Percentiles rank a stretch among this genome's conserved stretches.
phyloP scores from a whole-genome alignment of 805 yeast genomes.

The Kazachstania africana region DNA sequence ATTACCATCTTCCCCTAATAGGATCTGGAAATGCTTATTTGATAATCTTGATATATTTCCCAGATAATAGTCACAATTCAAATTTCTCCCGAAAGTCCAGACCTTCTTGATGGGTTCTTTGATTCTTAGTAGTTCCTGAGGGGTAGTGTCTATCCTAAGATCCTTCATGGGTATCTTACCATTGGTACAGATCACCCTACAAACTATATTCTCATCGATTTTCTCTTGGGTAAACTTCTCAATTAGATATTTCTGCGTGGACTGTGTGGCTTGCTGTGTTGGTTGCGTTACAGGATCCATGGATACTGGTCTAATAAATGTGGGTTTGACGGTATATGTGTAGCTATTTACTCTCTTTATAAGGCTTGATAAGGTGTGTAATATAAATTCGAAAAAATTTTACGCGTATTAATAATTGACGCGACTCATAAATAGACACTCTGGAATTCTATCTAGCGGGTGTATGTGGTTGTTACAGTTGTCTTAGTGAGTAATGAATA shows the following conservation, averaged over 20 bases:
- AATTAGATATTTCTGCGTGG: slow-evolving; percentile 26
- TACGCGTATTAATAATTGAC: too few species aligned
- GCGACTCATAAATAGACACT: too few species aligned
- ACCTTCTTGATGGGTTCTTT: slow-evolving; percentile 24
- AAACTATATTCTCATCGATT: slow-evolving; percentile 33
- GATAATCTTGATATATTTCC: slow-evolving; percentile 57
- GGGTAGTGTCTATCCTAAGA: slow-evolving; percentile 26
- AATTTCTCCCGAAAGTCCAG: slow-evolving; percentile 72
- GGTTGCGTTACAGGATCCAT: slow-evolving; percentile 31
- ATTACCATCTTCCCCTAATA: slow-evolving; percentile 49
- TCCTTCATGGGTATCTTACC: slow-evolving; percentile 42
- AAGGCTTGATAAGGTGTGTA: too few species aligned
- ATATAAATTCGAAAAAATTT: too few species aligned
- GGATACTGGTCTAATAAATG: not conserved
- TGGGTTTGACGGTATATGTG: not conserved
- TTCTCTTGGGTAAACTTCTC: slow-evolving; percentile 29
- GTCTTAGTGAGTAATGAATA: too few species aligned
- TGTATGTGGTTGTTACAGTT: too few species aligned
- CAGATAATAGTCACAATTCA: slow-evolving; percentile 48
- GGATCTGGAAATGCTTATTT: slow-evolving; percentile 60
- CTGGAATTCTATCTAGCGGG: too few species aligned
- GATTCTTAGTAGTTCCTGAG: slow-evolving; percentile 17
- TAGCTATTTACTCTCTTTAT: not conserved
- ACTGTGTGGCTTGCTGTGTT: slow-evolving; percentile 34
- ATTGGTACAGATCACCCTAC: slow-evolving; percentile 48